Conservation (phyloP, 768 basidiomycete genomes). For the Suillus occidentalis region DNA sequence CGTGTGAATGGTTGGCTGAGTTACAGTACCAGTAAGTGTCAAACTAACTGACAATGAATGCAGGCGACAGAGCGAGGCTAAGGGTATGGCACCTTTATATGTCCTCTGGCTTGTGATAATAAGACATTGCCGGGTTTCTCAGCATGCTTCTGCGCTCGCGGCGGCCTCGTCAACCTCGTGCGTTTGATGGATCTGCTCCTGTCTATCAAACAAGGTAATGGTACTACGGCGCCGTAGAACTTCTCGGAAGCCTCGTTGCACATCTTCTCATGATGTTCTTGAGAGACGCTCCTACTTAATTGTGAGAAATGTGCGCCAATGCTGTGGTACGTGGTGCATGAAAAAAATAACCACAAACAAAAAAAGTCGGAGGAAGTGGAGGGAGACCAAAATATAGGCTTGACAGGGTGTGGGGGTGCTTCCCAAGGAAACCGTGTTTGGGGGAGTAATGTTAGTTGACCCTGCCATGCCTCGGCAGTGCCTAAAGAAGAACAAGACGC, state of each 20-base stretch:
- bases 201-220: background rate
- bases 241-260: background rate
- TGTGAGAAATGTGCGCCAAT: background rate
- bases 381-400: background rate
- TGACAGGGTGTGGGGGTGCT: slow-evolving; percentile 2
- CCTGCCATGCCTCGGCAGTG: background rate
- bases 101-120: background rate
- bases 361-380: background rate
- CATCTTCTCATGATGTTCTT: slow-evolving; percentile 1
- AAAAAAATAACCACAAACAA: background rate
- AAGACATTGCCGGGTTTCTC: background rate
- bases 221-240: background rate
- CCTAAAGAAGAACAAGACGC: background rate
- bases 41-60: background rate
- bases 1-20: slow-evolving; percentile 2
- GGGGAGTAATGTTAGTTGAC: background rate
- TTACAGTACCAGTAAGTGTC: background rate
- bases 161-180: background rate
- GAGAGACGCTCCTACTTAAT: background rate
- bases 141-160: background rate
- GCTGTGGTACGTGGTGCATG: background rate
- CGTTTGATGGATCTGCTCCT: background rate
- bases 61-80: background rate
- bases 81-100: background rate
- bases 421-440: background rate